These are phyloP conservation scores for Lipomyces yamadae DNA, from an alignment of 805 yeast species.

Conservation along the genomic window DNA sequence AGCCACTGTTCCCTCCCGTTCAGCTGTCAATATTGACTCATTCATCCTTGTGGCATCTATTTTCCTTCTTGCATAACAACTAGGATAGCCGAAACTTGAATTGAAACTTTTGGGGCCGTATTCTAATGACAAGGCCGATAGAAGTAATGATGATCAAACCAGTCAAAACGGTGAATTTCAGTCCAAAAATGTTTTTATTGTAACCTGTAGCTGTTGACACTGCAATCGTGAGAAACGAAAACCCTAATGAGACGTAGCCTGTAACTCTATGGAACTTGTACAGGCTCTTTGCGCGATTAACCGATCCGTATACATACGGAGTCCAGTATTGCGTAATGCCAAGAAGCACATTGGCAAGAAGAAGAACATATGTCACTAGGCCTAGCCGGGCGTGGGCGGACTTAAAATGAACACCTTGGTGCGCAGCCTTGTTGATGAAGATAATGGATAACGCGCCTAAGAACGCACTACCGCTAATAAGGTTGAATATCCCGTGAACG, in stretches of 20 bases:
- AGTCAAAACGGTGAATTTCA: conserved; percentile 16
- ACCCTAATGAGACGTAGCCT: conserved; percentile 38
- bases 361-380: conserved; percentile 33
- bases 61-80: neutral
- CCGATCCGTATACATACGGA: conserved; percentile 42
- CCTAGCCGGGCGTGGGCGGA: conserved; percentile 44
- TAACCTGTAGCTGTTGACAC: conserved; percentile 27
- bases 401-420: conserved; percentile 38
- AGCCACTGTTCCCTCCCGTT: neutral
- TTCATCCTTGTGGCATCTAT: neutral
- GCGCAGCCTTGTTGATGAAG: conserved; percentile 40
- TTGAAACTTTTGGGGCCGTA: conserved; percentile 32
- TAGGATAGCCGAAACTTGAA: conserved; percentile 13
- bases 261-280: conserved; percentile 43
- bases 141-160: conserved; percentile 20
- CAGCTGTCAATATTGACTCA: neutral
- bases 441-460: conserved; percentile 37
- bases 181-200: conserved; percentile 23
- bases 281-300: conserved; percentile 38
- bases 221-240: conserved; percentile 12
- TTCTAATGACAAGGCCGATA: conserved; percentile 29
- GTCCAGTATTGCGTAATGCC: conserved; percentile 43
- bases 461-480: conserved; percentile 32
- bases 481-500: conserved; percentile 41
- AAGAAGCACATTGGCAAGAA: conserved; percentile 34